Percentiles rank a stretch among this genome's conserved stretches.
These are phyloP conservation scores for Xylaria sp. DNA, from an alignment of 2,329 filamentous ascomycete genomes.

Conservation along the genomic window DNA sequence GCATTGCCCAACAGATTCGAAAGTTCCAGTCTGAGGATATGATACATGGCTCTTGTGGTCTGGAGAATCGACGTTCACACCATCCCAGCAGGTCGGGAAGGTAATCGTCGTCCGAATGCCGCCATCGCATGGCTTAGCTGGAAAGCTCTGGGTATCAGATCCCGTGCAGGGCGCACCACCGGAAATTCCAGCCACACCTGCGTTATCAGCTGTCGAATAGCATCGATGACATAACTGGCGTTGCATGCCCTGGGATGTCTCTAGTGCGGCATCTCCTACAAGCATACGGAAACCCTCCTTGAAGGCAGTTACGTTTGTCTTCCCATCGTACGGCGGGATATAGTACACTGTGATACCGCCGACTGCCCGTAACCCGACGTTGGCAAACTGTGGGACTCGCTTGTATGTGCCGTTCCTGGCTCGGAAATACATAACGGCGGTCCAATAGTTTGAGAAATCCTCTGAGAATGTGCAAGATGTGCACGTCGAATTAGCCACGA, in stretches of 20 bases:
- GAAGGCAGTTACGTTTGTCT: conserved; percentile 56
- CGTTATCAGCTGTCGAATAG: conserved; percentile 37
- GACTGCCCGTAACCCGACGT: conserved; percentile 44
- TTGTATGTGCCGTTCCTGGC: conserved; percentile 46
- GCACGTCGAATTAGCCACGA: conserved; percentile 44
- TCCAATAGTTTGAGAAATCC: conserved; percentile 48
- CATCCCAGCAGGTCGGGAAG: conserved; percentile 68
- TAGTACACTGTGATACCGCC: conserved; percentile 50
- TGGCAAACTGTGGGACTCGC: conserved; percentile 47
- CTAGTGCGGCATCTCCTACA: conserved; percentile 53
- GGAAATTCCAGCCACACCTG: conserved; percentile 38
- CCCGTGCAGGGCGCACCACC: conserved; percentile 51
- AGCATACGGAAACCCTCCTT: conserved; percentile 60
- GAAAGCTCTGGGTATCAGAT: conserved; percentile 59
- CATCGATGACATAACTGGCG: conserved; percentile 54
- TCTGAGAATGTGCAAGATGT: conserved; percentile 46
- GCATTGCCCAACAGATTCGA: conserved; percentile 56
- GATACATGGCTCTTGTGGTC: conserved; percentile 54
- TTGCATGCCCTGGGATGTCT: conserved; percentile 42
- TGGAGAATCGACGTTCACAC: conserved; percentile 57
- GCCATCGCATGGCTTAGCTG: conserved; percentile 60
- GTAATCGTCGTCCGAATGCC: conserved; percentile 63
- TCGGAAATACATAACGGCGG: conserved; percentile 45
- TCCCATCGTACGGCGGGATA: conserved; percentile 49
- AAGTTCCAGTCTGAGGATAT: conserved; percentile 55